Evolutionary conservation across 306 rosid genomes (phyloP), one percentile per base, ranked within the genome.

Genomic region (Astragalus membranaceus): DNA sequence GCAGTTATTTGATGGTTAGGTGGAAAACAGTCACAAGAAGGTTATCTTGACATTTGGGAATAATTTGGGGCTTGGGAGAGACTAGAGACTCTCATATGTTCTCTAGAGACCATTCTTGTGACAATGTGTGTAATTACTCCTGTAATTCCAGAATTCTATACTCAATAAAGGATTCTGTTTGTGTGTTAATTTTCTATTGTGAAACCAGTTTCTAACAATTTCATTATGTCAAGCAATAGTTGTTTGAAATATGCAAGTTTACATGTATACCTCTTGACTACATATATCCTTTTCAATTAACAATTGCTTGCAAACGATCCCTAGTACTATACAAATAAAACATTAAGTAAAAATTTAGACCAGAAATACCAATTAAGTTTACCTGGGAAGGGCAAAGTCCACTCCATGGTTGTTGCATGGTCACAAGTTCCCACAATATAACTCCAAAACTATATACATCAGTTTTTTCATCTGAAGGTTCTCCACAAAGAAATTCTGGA

Each of bases 401-500:
- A 56, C 58, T 84, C 99, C 99, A 94, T 66, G 99, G 99, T 64
- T 94, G 97, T 76, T 91, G 84, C 97, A 94, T 23, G 75, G 97
- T 88, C 47, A 79, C 87, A 39, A 94, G 95, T 78, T 94, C 99
- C 99, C 99, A 91, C 14, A 91, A 80, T 83, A 94, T 86, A 46
- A 94, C 97, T 54, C 99, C 99, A 35, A 91, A 94, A 73, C 99
- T 94, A 83, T 83, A 94, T 44, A 94, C 94, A 3, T 94, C 98
- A n/a, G 98, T 81, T 83, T 94, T 94, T 83, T 94, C 99, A 71
- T 91, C 86, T 20, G 97, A 87, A 39, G 97, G 97, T 70, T 94
- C 99, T 65, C 96, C 99, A 0, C 96, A 97, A 62, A 94, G 99
- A 81, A 94, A 94, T 68, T 94, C 97, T 4, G 99, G 99, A 80